Evolutionary conservation across 2,329 filamentous ascomycete genomes (phyloP), one percentile per base, ranked within the genome.

Genomic region (Colletotrichum somersetense): DNA sequence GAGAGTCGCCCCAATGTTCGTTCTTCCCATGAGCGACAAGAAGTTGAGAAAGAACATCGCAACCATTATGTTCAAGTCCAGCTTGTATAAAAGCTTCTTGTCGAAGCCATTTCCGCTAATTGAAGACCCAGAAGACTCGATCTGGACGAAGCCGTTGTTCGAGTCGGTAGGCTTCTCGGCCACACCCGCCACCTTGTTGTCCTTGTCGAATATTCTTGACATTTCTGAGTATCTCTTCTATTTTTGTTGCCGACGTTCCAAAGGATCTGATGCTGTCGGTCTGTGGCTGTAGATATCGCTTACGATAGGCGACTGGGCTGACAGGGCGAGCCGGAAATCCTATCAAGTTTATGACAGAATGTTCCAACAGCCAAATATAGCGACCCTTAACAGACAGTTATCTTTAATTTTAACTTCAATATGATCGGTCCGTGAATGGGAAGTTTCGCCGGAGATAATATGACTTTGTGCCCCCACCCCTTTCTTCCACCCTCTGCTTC

Each of bases 21-120:
- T 77, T 5, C 76, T 74, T 18, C 75, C 76, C 68, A 77, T 77
- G 23, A 77, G 73, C 7, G 76, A 77, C 4, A 77, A 57, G 44
- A 78, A 78, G 69, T 78, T 78, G 46, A 78, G 69, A 55, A 78
- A 77, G 38, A 79, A 74, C 62, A 78, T 77, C 1, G 77, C 75
- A 2, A 75, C 48, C 40, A 78, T 74, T 40, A 78, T 55, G 44
- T 74, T 72, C 62, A 67, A 46, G 18, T 74, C 73, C 2, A 83
- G 73, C 18, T 72, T 65, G 26, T 70, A 70, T 1, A 80, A 66
- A 18, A 83, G 75, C 73, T 83, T 82, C 46, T 33, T 33, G 35
- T 71, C 62, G 57, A 71, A 71, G 40, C n/a, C 14, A 3, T 30
- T 66, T n/a, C 8, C 56, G 11, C 53, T 30, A 33, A 23, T 23